Conservation (phyloP, 805 yeast species). For the Priceomyces melissophilus region DNA sequence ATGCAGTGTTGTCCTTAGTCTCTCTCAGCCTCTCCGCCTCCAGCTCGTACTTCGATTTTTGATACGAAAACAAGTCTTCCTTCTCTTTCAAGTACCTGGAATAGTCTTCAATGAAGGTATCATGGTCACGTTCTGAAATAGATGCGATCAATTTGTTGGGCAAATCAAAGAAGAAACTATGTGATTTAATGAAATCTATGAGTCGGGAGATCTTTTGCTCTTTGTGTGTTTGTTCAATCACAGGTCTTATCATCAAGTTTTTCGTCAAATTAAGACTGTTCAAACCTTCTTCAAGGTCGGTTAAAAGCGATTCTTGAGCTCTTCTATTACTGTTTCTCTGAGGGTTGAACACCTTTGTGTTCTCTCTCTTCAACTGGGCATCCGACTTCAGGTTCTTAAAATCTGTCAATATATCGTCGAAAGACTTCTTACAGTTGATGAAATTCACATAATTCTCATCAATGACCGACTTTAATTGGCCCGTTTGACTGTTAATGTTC, state of each 20-base stretch:
- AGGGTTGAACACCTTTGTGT: constrained; percentile 36
- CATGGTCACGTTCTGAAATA: constrained; percentile 30
- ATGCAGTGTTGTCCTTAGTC: constrained; percentile 9
- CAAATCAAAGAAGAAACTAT: constrained; percentile 35
- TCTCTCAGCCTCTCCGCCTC: constrained; percentile 10
- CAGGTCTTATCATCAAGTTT: constrained; percentile 38
- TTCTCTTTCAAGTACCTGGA: constrained; percentile 26
- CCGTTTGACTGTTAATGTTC: constrained; percentile 32
- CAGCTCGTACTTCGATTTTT: constrained; percentile 8
- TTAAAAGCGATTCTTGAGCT: constrained; percentile 23
- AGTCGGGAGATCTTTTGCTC: constrained; percentile 30
- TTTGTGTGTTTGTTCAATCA: constrained; percentile 34
- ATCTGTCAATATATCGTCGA: constrained; percentile 34
- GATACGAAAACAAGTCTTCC: constrained; percentile 11
- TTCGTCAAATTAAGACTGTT: constrained; percentile 37
- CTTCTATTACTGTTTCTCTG: constrained; percentile 10
- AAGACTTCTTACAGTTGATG: constrained; percentile 33
- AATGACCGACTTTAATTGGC: constrained; percentile 33
- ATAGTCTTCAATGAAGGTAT: constrained; percentile 33
- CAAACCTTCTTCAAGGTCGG: constrained; percentile 37
- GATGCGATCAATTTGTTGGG: constrained; percentile 29
- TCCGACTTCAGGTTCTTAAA: constrained; percentile 33
- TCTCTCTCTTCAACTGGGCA: constrained; percentile 34
- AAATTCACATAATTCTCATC: constrained; percentile 35
- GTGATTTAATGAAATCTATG: constrained; percentile 31